A percentile compares a stretch with the other conserved stretches of the same genome.
phyloP scores from a whole-genome alignment of 2,329 filamentous ascomycete species.

The Arachnomyces sp. region DNA sequence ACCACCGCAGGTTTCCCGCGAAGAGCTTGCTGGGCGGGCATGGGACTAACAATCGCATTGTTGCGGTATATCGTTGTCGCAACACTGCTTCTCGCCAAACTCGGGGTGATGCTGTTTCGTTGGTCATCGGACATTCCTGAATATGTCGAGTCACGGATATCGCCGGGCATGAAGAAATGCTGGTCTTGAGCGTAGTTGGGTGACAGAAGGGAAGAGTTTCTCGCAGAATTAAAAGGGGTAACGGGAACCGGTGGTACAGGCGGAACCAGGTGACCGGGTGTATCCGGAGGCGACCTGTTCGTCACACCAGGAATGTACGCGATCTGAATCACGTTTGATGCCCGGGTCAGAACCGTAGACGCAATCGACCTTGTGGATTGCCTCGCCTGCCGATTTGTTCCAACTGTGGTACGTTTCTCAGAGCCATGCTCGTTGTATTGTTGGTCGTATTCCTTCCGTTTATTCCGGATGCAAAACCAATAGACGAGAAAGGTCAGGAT shows the following conservation, averaged over 20 bases:
- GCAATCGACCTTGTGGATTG: conserved; percentile 86
- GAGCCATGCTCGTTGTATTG: conserved; percentile 50
- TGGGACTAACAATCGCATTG: conserved; percentile 71
- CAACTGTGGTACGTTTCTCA: conserved; percentile 51
- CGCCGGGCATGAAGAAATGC: conserved; percentile 87
- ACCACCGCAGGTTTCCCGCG: conserved; percentile 87
- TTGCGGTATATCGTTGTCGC: conserved; percentile 92
- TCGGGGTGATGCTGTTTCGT: conserved; percentile 44
- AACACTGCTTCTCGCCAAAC: conserved; percentile 54
- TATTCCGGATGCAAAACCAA: conserved; percentile 78
- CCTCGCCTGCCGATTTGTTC: conserved; percentile 52
- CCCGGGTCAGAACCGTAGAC: conserved; percentile 87
- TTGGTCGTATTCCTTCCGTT: conserved; percentile 53
- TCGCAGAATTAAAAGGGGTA: conserved; percentile 30
- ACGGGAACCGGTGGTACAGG: conserved; percentile 86
- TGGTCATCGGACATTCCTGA: conserved; percentile 60
- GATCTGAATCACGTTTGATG: conserved; percentile 98
- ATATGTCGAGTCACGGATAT: conserved; percentile 85
- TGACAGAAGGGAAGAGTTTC: conserved; percentile 17
- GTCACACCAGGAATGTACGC: conserved; percentile 97
- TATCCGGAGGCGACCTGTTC: conserved; percentile 79
- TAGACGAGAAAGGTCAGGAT: conserved; percentile 72
- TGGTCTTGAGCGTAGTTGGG: conserved; percentile 61
- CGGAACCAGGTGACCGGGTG: conserved; percentile 72
- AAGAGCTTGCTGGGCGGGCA: conserved; percentile 77